A percentile compares a stretch with the other conserved stretches of the same genome.
phyloP scores from a whole-genome alignment of 495 filamentous ascomycete genomes.

The Tuber brumale region DNA sequence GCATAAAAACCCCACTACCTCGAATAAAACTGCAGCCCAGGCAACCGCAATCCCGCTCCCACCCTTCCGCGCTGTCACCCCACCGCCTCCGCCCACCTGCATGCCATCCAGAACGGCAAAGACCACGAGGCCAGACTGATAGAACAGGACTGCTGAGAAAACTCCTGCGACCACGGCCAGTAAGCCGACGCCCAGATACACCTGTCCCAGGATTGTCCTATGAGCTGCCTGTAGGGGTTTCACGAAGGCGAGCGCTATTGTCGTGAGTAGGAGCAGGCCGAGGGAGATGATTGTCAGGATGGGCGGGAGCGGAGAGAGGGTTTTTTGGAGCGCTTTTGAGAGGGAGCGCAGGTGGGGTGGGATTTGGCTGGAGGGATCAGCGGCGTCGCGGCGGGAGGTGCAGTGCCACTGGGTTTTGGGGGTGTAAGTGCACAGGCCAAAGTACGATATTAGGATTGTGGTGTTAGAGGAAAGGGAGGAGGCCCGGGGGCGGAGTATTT shows the following conservation, averaged over 20 bases:
- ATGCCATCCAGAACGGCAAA: not conserved
- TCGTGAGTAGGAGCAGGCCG: conserved; percentile 14
- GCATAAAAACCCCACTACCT: conserved; percentile 15
- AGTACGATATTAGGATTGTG: conserved; percentile 21
- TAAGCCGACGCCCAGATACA: not conserved
- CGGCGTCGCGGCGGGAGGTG: conserved; percentile 10
- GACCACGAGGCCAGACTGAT: not conserved
- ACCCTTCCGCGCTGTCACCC: conserved; percentile 14
- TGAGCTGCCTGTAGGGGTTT: not conserved
- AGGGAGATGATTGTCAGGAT: conserved; percentile 22
- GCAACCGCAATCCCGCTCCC: conserved; percentile 21
- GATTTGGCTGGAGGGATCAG: conserved; percentile 5
- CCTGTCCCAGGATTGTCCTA: not conserved
- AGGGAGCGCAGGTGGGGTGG: conserved; percentile 8
- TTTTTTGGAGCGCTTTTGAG: conserved; percentile 17
- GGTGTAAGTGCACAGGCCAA: conserved; percentile 23
- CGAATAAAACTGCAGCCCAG: conserved; percentile 30
- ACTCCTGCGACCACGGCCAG: not conserved
- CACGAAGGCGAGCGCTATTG: not conserved
- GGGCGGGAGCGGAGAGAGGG: conserved; percentile 28
- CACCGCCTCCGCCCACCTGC: not conserved
- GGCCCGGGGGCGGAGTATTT: not conserved
- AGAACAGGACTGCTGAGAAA: conserved; percentile 28
- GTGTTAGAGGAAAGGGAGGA: not conserved
- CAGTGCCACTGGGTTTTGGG: conserved; percentile 19